phyloP scores from a whole-genome alignment of 768 basidiomycete species.

The Filobasidium floriforme region DNA sequence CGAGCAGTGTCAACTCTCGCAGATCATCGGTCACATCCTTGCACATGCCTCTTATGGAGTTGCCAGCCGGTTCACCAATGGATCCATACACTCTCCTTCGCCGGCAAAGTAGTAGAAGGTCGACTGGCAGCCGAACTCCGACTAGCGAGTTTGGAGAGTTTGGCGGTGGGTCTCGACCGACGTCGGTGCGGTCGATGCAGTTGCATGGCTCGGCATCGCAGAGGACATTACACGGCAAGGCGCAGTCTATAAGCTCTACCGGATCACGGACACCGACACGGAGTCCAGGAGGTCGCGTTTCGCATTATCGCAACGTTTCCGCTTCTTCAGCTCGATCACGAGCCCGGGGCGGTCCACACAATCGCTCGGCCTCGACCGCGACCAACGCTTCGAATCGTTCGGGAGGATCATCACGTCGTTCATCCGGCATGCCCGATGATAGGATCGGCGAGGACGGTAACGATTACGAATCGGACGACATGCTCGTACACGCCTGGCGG shows the following conservation, averaged over 20 bases:
- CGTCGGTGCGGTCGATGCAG: conserved; percentile 71
- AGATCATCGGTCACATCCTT: conserved; percentile 57
- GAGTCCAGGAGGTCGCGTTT: conserved; percentile 63
- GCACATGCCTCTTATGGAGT: conserved; percentile 50
- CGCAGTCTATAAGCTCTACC: conserved; percentile 68
- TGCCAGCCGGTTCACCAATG: conserved; percentile 46
- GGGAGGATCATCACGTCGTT: conserved; percentile 66
- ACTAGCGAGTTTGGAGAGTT: conserved; percentile 74
- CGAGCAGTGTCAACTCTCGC: conserved; percentile 83
- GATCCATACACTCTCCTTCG: conserved; percentile 46
- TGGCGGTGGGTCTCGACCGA: conserved; percentile 57
- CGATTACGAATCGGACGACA: conserved; percentile 26
- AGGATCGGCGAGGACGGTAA: conserved; percentile 52
- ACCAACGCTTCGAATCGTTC: conserved; percentile 67
- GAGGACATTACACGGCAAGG: conserved; percentile 56
- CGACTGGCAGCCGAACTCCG: conserved; percentile 73
- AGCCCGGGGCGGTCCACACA: conserved; percentile 12
- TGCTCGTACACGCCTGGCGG: conserved; percentile 6
- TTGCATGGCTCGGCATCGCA: conserved; percentile 1
- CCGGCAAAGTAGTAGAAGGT: conserved; percentile 58
- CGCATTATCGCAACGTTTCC: conserved; percentile 68
- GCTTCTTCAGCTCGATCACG: conserved; percentile 54
- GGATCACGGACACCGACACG: conserved; percentile 54
- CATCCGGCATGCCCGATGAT: conserved; percentile 61
- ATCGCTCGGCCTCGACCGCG: conserved; percentile 59